Evolutionary conservation across 768 basidiomycete species (phyloP), one percentile per base, ranked within the genome.

Genomic region (Roridomyces roridus): DNA sequence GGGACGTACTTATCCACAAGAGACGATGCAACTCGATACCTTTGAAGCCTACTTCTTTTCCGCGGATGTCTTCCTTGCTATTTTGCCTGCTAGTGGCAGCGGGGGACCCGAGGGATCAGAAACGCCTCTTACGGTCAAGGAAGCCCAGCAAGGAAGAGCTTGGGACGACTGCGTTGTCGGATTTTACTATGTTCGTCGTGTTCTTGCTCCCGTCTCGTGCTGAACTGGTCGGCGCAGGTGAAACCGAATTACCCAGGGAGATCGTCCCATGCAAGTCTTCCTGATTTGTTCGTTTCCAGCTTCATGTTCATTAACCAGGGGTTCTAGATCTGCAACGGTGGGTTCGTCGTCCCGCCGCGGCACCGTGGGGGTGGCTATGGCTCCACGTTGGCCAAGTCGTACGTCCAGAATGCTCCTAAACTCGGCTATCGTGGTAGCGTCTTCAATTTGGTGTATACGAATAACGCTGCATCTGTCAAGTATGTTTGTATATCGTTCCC

Each of bases 171-270:
- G 84, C 63, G 72, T 95, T 12, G 88, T 85, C 23, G 94, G 91
- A 4, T 89, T 81, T 67, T 92, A 90, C 77, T 92, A 93, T 67
- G 89, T 90, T 70, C 55, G 85, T 76, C 28, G 25, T 36, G 23
- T 40, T 25, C 44, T 60, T 42, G 55, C 48, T 56, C 40, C 59
- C 36, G 39, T 42, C 36, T 51, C 9, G 34, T 12, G 18, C 10
- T n/a, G 4, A 11, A 34, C 31, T 10, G 31, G 11, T 34, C 29
- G 29, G 15, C 35, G 5, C 55, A 86, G 88, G 79, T 92, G 46
- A 92, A 92, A 72, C 91, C 90, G 31, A 95, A 95, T 67, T 96
- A 95, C 73, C 94, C 93, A 7, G 92, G 92, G 36, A 80, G 93
- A 58, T 93, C 91, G 9, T 92, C 91, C 37, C 94, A 94, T 81